Evolutionary conservation across 139 green algal species (phyloP).

Genomic region (Eudorina sp.): DNA sequence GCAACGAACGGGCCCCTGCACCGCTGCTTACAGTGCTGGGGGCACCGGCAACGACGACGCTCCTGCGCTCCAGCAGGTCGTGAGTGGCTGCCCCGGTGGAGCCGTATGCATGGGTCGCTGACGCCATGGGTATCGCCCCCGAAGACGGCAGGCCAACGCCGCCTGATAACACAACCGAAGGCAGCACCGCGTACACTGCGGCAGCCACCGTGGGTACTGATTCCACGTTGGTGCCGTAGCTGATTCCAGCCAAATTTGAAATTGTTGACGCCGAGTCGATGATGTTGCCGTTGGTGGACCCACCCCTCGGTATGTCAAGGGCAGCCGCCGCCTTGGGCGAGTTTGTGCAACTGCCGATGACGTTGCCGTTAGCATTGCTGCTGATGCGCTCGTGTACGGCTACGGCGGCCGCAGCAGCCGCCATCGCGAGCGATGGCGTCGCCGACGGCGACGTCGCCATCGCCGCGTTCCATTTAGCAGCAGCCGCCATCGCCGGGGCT

Average conservation of each 20-base stretch:
- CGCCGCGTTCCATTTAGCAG: neutral
- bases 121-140: neutral
- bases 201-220: neutral
- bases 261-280: neutral
- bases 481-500: neutral
- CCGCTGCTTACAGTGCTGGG: no score
- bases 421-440: neutral
- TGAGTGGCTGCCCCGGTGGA: no score
- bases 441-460: neutral
- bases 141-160: neutral
- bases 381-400: neutral
- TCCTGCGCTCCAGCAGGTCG: no score
- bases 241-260: neutral
- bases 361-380: no score
- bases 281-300: neutral
- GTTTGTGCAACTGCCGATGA: neutral
- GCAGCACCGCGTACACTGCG: slow-evolving; percentile 20
- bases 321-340: slow-evolving; percentile 1
- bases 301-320: neutral
- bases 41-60: no score
- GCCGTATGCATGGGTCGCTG: neutral
- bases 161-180: slow-evolving; percentile 5
- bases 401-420: neutral
- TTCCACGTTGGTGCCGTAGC: neutral
- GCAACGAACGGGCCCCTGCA: no score